Evolutionary conservation across 2,329 filamentous ascomycete species (phyloP).

Genomic region (Blumeriella jaapii): DNA sequence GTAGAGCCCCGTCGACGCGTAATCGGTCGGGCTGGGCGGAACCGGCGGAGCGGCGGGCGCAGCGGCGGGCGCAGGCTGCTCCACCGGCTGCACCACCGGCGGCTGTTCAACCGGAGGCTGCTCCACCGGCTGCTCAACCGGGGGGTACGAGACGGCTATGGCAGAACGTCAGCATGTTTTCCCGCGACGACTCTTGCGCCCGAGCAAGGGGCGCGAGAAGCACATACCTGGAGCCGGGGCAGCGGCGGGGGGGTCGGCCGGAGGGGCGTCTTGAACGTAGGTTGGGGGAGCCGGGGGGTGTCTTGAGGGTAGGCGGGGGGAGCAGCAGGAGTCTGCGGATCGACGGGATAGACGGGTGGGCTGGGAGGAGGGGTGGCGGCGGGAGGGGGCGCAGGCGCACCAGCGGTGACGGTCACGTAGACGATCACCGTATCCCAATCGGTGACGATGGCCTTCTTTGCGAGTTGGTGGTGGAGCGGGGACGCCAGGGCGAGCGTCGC

Average conservation of each 20-base stretch:
- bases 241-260: too few relatives aligned
- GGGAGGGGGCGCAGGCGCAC: conserved; percentile 4
- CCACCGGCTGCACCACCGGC: too few relatives aligned
- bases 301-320: too few relatives aligned
- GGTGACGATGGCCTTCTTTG: conserved; percentile 19
- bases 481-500: conserved; percentile 28
- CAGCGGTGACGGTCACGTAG: conserved; percentile 29
- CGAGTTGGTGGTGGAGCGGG: conserved; percentile 27
- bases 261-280: too few relatives aligned
- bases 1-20: conserved; percentile 11
- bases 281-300: too few relatives aligned
- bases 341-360: neutral
- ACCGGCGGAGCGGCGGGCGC: conserved; percentile 6
- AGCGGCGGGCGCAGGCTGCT: conserved; percentile 6
- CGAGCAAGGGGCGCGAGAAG: too few relatives aligned
- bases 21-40: conserved; percentile 7
- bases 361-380: neutral
- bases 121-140: too few relatives aligned
- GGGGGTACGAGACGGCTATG: too few relatives aligned
- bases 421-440: conserved; percentile 28
- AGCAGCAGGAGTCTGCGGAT: neutral
- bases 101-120: too few relatives aligned
- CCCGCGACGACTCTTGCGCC: too few relatives aligned
- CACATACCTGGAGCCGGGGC: too few relatives aligned
- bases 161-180: too few relatives aligned